phyloP scores from a whole-genome alignment of 371 early-diverging fungal species.

The Mucor ambiguus region DNA sequence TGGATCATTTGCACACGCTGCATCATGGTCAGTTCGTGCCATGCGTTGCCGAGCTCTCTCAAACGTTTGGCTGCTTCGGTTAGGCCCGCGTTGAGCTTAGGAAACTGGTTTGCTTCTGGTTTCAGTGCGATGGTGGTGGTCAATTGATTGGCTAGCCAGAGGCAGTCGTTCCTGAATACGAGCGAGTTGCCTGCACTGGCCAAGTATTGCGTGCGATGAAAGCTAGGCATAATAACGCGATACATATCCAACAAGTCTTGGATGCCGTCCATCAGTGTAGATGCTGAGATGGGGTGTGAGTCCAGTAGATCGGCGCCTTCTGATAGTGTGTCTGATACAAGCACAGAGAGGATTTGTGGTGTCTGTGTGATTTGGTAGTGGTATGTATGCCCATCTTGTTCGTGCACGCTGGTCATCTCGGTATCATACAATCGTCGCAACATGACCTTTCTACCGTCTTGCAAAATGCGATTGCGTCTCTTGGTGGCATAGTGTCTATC shows the following conservation, averaged over 20 bases:
- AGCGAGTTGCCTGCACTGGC: conserved; percentile 59
- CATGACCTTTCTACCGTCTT: conserved; percentile 45
- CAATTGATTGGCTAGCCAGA: conserved; percentile 58
- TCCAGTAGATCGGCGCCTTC: conserved; percentile 38
- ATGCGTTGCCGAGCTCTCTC: conserved; percentile 27
- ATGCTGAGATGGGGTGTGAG: conserved; percentile 39
- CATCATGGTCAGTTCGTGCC: conserved; percentile 39
- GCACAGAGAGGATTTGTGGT: conserved; percentile 34
- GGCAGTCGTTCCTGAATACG: conserved; percentile 74
- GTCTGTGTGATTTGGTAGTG: conserved; percentile 46
- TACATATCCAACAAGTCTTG: conserved; percentile 54
- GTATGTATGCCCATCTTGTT: conserved; percentile 15
- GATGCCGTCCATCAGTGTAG: conserved; percentile 33
- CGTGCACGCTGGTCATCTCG: conserved; percentile 24
- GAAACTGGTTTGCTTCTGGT: conserved; percentile 13
- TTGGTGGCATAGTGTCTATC: conserved; percentile 46
- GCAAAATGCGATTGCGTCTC: conserved; percentile 32
- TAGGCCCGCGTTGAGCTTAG: not conserved
- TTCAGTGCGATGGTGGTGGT: not conserved
- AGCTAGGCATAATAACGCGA: conserved; percentile 56
- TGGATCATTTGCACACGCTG: conserved; percentile 34
- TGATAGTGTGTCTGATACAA: conserved; percentile 34
- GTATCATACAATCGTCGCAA: conserved; percentile 44
- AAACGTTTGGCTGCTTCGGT: conserved; percentile 22
- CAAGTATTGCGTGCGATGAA: conserved; percentile 39